Conservation (phyloP, 2,329 filamentous ascomycete genomes). For the Atkinsonella texensis region DNA sequence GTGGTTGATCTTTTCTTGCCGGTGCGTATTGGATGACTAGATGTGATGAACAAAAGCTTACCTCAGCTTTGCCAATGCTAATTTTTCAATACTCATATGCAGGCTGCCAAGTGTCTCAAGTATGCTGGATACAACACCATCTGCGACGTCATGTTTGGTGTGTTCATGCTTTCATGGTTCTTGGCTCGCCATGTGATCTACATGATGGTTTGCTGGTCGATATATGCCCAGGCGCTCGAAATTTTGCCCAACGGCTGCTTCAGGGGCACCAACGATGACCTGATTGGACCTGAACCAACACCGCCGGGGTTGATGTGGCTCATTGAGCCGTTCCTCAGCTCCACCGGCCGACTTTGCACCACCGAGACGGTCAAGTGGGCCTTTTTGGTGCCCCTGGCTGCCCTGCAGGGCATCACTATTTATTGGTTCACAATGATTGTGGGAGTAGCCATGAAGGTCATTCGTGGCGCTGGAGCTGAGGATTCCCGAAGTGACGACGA, state of each 20-base stretch:
- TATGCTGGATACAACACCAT: conserved; percentile 65
- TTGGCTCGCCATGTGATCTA: conserved; percentile 73
- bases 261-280: conserved; percentile 40
- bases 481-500: conserved; percentile 80
- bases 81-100: neutral
- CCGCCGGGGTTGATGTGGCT: conserved; percentile 48
- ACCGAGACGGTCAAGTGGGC: conserved; percentile 60
- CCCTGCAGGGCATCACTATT: conserved; percentile 68
- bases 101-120: conserved; percentile 89
- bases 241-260: conserved; percentile 63
- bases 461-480: conserved; percentile 66
- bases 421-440: conserved; percentile 88
- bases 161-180: conserved; percentile 82
- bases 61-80: neutral
- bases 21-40: conserved; percentile 35
- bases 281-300: conserved; percentile 40
- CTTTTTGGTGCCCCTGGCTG: conserved; percentile 66
- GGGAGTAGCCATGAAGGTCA: conserved; percentile 66
- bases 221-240: conserved; percentile 53
- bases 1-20: conserved; percentile 80
- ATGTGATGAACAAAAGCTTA: neutral
- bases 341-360: conserved; percentile 68
- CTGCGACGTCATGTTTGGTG: conserved; percentile 73
- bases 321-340: conserved; percentile 59
- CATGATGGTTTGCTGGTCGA: conserved; percentile 67